Conservation (phyloP, 2,329 filamentous ascomycete genomes). For the Aspergillus spinulosporus region DNA sequence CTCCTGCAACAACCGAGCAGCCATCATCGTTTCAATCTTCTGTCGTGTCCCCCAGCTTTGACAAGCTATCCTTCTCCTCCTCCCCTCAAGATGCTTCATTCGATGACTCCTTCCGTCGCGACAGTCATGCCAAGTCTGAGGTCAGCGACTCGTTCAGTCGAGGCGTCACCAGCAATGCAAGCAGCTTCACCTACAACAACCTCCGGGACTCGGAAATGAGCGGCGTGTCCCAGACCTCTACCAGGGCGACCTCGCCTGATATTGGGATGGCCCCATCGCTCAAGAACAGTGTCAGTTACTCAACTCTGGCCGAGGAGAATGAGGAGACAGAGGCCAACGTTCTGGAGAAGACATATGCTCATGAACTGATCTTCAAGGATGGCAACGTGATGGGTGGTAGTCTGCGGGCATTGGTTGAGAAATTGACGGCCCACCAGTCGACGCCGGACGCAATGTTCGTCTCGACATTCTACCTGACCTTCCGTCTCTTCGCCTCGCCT, state of each 20-base stretch:
- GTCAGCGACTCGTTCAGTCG: slow-evolving; percentile 54
- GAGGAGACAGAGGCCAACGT: slow-evolving; percentile 79
- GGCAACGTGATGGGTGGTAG: slow-evolving; percentile 93
- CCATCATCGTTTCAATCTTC: slow-evolving; percentile 29
- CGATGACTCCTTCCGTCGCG: slow-evolving; percentile 35
- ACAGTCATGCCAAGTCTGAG: slow-evolving; percentile 36
- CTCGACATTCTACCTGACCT: slow-evolving; percentile 93
- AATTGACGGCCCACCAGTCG: slow-evolving; percentile 86
- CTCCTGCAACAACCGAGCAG: slow-evolving; percentile 32
- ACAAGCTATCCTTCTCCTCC: slow-evolving; percentile 32
- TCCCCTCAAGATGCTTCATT: slow-evolving; percentile 25
- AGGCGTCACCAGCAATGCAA: slow-evolving; percentile 73
- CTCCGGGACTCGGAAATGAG: slow-evolving; percentile 77
- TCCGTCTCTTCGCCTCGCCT: slow-evolving; percentile 86
- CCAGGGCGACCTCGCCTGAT: slow-evolving; percentile 84
- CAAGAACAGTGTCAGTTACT: slow-evolving; percentile 67
- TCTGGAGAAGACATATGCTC: slow-evolving; percentile 87
- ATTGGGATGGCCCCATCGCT: slow-evolving; percentile 61
- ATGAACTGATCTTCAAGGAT: slow-evolving; percentile 93
- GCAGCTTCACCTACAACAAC: slow-evolving; percentile 74
- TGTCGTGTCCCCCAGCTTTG: slow-evolving; percentile 29
- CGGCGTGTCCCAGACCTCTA: slow-evolving; percentile 77
- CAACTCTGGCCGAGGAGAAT: slow-evolving; percentile 68
- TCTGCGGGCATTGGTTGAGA: slow-evolving; percentile 86
- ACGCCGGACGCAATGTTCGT: slow-evolving; percentile 94